Base-by-base conservation (phyloP, 1,284 basidiomycete genomes). In the Ustilago hordei region DNA sequence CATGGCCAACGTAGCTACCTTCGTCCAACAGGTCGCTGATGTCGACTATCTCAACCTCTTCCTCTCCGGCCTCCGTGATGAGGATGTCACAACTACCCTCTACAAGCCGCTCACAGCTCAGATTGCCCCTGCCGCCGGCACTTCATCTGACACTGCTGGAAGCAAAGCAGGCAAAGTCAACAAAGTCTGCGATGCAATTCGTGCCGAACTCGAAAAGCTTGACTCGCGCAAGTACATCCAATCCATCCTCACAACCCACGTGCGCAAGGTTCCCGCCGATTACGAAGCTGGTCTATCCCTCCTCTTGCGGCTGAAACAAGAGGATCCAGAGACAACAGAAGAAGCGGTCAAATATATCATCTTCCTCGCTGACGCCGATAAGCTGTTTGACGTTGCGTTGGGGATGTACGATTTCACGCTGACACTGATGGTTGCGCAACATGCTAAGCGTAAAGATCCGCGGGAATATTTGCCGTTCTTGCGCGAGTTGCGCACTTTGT, bases 401-500 rank as follows among this genome's bases (percentile, higher is more conserved):
- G 96, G 97, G 31, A 98, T 98, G 95, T 99, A 99, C 87, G 95
- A 99, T 87, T 98, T 99, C 87, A 91, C 93, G 28, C 89, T 99
- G 2, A 95, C 98, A 2, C 89, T 99, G 38, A 92, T 99, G 91
- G 91, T 99, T 41, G 96, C 97, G 1, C 97, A 99, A 86, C 93
- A 98, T 82, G 93, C 95, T 39, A 95, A 98, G 86, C 96, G 95
- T 36, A 83, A 97, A 93, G 96, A 99, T 87, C 97, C 97, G 8
- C 91, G 95, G 81, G 97, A 99, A 86, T 99, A 99, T 84, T 90
- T 99, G 0, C 95, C 97, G 0, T 98, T 99, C 90, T 89, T 99
- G 59, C 91, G 95, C 15, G 93, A 95, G 78, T 89, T 99, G 12
- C 91, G 93, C 9, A 89, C 92, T 0, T 88, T 97, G 69, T 92